Conservation (phyloP, 352 stramenopile species). For the Phytopythium mirpurense region DNA sequence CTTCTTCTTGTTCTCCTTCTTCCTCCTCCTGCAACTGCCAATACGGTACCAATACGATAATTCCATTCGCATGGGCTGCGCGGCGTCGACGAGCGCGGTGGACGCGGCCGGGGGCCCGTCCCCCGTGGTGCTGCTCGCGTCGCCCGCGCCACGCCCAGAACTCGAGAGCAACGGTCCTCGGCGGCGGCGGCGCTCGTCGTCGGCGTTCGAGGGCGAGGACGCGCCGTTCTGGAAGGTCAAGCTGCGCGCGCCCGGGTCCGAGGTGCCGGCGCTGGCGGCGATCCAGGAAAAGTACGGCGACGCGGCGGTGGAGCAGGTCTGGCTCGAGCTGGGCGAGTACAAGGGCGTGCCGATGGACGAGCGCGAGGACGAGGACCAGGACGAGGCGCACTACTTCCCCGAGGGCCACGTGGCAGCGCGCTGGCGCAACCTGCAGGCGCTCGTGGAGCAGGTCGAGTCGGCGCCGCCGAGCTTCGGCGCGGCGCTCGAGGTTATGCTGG, state of each 20-base stretch:
- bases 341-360: conserved; percentile 7
- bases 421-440: conserved; percentile 8
- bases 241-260: background rate
- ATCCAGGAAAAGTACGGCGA: conserved; percentile 9
- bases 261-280: conserved; percentile 4
- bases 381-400: conserved; percentile 7
- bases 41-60: too few species aligned
- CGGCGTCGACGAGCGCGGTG: conserved; percentile 6
- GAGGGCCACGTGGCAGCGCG: conserved; percentile 6
- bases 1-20: too few species aligned
- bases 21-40: too few species aligned
- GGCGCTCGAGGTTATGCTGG: conserved; percentile 4
- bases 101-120: background rate
- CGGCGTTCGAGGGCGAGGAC: conserved; percentile 6
- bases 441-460: conserved; percentile 7
- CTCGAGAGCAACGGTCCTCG: background rate
- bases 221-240: conserved; percentile 10
- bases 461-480: conserved; percentile 6
- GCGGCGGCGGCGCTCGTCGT: background rate
- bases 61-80: conserved; percentile 9
- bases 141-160: background rate
- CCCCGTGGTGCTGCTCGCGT: conserved; percentile 6
- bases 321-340: conserved; percentile 10
- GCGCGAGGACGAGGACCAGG: conserved; percentile 6
- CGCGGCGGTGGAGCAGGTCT: conserved; percentile 5